A percentile compares a stretch with the other conserved stretches of the same genome.
Conservation (phyloP, 768 basidiomycete genomes). For the Trametes punicea region DNA sequence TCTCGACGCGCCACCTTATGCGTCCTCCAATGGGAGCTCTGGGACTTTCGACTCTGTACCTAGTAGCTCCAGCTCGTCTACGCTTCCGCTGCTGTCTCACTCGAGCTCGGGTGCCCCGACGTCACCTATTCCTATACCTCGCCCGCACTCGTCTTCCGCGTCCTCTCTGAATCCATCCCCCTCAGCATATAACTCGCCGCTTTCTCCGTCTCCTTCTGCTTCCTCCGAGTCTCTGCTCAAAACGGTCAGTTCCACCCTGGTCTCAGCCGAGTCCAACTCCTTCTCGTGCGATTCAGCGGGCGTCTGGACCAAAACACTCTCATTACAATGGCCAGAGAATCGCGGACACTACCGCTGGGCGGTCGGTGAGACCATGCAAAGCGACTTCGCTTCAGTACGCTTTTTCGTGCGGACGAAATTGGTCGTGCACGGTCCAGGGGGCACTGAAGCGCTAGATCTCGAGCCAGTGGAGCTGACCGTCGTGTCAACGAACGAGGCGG, state of each 20-base stretch:
- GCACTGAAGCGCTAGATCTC: slow-evolving; percentile 67
- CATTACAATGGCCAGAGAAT: slow-evolving; percentile 67
- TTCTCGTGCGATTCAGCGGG: slow-evolving; percentile 57
- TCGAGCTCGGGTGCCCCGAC: slow-evolving; percentile 1
- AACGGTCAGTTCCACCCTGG: slow-evolving; percentile 49
- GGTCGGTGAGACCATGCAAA: slow-evolving; percentile 72
- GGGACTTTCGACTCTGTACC: slow-evolving; percentile 17
- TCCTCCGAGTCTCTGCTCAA: slow-evolving; percentile 29
- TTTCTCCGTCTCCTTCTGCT: slow-evolving; percentile 8
- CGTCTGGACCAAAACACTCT: slow-evolving; percentile 61
- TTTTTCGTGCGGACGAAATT: slow-evolving; percentile 76
- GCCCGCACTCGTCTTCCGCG: slow-evolving; percentile 5
- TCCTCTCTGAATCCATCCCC: slow-evolving; percentile 21
- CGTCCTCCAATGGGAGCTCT: slow-evolving; percentile 20
- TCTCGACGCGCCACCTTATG: neutral
- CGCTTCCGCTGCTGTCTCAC: slow-evolving; percentile 17
- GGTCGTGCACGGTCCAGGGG: slow-evolving; percentile 46
- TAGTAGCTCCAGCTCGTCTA: slow-evolving; percentile 22
- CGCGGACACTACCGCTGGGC: slow-evolving; percentile 74
- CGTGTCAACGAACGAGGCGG: slow-evolving; percentile 66
- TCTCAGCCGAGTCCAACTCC: slow-evolving; percentile 44
- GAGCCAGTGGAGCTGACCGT: slow-evolving; percentile 63
- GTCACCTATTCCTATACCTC: slow-evolving; percentile 14
- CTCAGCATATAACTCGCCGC: slow-evolving; percentile 1
- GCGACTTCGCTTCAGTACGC: slow-evolving; percentile 58